A percentile compares a stretch with the other conserved stretches of the same genome.
These are phyloP conservation scores for Cladosporium sp. DNA, from an alignment of 2,329 filamentous ascomycete genomes.

Conservation along the genomic window DNA sequence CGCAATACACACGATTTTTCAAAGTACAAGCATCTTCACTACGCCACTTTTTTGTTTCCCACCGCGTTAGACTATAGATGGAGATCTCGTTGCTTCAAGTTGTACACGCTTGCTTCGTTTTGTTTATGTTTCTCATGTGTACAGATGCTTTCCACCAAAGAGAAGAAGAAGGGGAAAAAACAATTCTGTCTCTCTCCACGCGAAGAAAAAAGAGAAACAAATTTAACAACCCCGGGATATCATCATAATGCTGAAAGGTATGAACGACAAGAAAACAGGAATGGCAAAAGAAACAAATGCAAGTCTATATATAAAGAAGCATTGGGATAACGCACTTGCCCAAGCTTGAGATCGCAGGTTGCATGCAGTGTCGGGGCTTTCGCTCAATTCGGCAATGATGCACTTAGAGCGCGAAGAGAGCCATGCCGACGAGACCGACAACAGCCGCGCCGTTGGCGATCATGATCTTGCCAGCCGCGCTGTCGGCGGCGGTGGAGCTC, in stretches of 20 bases:
- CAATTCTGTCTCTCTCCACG: neutral
- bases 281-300: neutral
- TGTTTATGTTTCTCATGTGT: neutral
- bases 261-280: neutral
- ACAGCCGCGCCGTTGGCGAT: slow-evolving; percentile 15
- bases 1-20: neutral
- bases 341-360: neutral
- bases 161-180: neutral
- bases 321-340: neutral
- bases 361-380: neutral
- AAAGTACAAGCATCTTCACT: neutral
- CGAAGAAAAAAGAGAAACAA: neutral
- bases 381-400: neutral
- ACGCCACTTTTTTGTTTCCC: neutral
- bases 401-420: slow-evolving; percentile 16
- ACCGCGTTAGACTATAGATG: too few relatives aligned
- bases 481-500: neutral
- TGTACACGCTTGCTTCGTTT: neutral
- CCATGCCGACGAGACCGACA: slow-evolving; percentile 9
- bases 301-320: neutral
- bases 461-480: slow-evolving; percentile 12
- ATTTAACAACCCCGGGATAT: neutral
- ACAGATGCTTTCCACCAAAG: neutral
- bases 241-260: slow-evolving; percentile 5
- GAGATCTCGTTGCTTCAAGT: neutral